These are phyloP conservation scores for Lasiodiplodia sp. DNA, from an alignment of 2,329 filamentous ascomycete species.

Conservation along the genomic window DNA sequence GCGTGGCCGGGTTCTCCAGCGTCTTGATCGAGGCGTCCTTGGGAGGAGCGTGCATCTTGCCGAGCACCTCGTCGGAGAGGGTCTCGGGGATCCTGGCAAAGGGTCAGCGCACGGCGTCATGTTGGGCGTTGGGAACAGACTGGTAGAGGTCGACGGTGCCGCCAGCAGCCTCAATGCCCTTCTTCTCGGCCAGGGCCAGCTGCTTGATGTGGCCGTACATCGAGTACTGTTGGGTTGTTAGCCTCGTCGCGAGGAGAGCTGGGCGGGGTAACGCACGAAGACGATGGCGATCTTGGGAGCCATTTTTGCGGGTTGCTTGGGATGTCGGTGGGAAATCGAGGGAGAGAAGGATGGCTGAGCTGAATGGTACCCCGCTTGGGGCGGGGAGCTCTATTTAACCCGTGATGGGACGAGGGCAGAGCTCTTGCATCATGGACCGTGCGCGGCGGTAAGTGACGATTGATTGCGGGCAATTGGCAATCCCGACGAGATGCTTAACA, in stretches of 20 bases:
- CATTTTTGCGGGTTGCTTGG: constrained; percentile 60
- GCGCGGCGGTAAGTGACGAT: constrained; percentile 7
- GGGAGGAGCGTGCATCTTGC: constrained; percentile 88
- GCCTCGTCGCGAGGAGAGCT: background rate
- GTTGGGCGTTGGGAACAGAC: constrained; percentile 52
- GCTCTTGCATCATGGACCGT: constrained; percentile 17
- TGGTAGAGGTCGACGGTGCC: constrained; percentile 84
- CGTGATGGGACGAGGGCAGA: constrained; percentile 2
- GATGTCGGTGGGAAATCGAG: background rate
- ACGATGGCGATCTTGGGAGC: constrained; percentile 92
- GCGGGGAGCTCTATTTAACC: constrained; percentile 19
- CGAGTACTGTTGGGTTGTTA: constrained; percentile 70
- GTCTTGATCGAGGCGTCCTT: constrained; percentile 72
- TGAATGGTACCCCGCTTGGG: background rate
- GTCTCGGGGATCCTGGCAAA: constrained; percentile 77
- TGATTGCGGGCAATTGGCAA: constrained; percentile 18
- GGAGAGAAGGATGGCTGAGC: background rate
- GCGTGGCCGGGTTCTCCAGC: constrained; percentile 65
- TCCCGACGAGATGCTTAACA: constrained; percentile 29
- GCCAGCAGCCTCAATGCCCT: constrained; percentile 86
- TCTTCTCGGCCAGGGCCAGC: constrained; percentile 88
- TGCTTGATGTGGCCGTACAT: constrained; percentile 90
- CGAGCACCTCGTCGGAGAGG: constrained; percentile 79
- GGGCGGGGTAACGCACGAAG: constrained; percentile 68
- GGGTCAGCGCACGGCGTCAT: constrained; percentile 23